phyloP scores from a whole-genome alignment of 2,329 filamentous ascomycete genomes.

The Orbilia oligospora region DNA sequence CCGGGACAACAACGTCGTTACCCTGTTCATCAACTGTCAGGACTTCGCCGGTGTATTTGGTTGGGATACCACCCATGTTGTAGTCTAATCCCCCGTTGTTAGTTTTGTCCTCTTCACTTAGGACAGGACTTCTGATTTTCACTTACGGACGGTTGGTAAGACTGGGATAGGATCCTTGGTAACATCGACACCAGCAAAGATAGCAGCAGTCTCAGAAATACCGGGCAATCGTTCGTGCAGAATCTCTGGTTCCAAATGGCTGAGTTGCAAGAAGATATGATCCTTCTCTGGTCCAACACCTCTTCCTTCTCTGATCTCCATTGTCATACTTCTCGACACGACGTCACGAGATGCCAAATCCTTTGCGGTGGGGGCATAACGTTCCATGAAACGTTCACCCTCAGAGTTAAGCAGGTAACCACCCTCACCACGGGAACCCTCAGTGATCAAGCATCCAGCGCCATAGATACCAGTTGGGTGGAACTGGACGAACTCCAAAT shows the following conservation, averaged over 20 bases:
- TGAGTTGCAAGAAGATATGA: conserved; percentile 98
- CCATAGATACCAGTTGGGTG: conserved; percentile 99
- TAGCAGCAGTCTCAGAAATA: conserved; percentile 98
- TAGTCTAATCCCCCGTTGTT: conserved; percentile 77
- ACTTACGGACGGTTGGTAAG: conserved; percentile 69
- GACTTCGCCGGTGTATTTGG: conserved; percentile 96
- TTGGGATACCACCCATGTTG: conserved; percentile 99
- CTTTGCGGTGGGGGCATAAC: conserved; percentile 97
- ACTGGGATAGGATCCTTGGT: conserved; percentile 77
- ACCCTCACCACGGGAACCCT: conserved; percentile 97
- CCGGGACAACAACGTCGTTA: conserved; percentile 92
- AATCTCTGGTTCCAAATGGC: conserved; percentile 91
- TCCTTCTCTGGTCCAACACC: conserved; percentile 98
- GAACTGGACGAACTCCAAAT: conserved; percentile 99
- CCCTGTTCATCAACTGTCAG: conserved; percentile 85
- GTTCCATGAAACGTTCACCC: conserved; percentile 99
- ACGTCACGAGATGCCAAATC: conserved; percentile 97
- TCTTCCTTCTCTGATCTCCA: conserved; percentile 97
- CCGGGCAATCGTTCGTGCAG: conserved; percentile 96
- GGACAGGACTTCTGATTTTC: not conserved
- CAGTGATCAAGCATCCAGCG: conserved; percentile 96
- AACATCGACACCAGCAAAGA: conserved; percentile 97
- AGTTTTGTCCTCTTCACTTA: not conserved
- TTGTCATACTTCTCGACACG: conserved; percentile 96
- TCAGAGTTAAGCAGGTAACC: conserved; percentile 97